Evolutionary conservation across 1,284 basidiomycete genomes (phyloP), one percentile per base, ranked within the genome.

Genomic region (Kwoniella shivajii): DNA sequence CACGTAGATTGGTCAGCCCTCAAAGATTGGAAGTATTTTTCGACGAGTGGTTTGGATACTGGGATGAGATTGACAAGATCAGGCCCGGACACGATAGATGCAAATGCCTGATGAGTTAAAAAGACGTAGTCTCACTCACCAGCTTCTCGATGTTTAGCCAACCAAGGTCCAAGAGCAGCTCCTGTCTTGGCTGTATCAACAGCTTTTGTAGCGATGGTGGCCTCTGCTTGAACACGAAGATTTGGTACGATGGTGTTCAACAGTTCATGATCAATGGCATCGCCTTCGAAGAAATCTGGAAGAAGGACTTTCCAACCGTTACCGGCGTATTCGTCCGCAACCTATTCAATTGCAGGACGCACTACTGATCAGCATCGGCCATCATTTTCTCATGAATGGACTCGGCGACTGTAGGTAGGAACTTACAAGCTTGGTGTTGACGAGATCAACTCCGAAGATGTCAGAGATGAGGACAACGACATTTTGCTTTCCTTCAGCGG

Each of bases 311-410:
- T 84, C 80, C 84, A 87, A 11, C 88, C 88, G 27, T 79, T 50
- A 24, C 64, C 79, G 16, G 88, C 88, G 75, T 86, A 90, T 68
- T 84, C 85, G 67, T 91, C 89, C 13, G 81, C 84, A 6, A 76
- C 50, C 26, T 72, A 51, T 31, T 9, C 22, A 38, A 20, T 22
- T 47, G n/a, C n/a, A n/a, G n/a, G n/a, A n/a, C n/a, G n/a, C n/a
- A n/a, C n/a, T n/a, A n/a, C n/a, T n/a, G n/a, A n/a, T n/a, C n/a
- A n/a, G n/a, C n/a, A 34, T 10, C 16, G 26, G 24, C 2, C 16
- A 22, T 37, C 4, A 20, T n/a, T 33, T 1, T 18, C 4, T 34
- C 18, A 50, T 10, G 11, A 2, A 27, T 4, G 2, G 3, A 42
- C 1, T 31, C 20, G 26, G 10, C 11, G n/a, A n/a, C 3, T 41